Evolutionary conservation across 768 basidiomycete genomes (phyloP), one percentile per base, ranked within the genome.

Genomic region (Tylopilus plumbeoviolaceoides): DNA sequence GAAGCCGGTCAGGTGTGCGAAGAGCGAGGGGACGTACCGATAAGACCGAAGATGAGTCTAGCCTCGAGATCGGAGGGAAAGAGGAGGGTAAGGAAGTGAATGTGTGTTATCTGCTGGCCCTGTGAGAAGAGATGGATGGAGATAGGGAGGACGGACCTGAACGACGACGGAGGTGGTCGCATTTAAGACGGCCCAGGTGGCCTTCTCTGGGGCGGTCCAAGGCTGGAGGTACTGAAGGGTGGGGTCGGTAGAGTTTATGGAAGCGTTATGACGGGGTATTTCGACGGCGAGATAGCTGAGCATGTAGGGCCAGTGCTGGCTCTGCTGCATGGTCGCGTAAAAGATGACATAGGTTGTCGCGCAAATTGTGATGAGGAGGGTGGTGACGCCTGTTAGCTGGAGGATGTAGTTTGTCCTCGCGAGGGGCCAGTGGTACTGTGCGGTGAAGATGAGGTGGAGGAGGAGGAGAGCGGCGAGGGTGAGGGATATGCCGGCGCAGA

Each of bases 341-440:
- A 95, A 75, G 18, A 95, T 78, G 59, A 93, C 80, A 63, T 84
- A 81, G 44, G 95, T 75, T 1, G 88, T 91, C 9, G 90, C 88
- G 44, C 85, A 78, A 49, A 88, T 78, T 15, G 86, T 87, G 33
- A 87, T 78, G 52, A 97, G 79, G 20, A 95, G 83, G 4, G 88
- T 84, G 31, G 80, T 74, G 25, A 94, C 91, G 8, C 90, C 91
- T 3, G 85, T 82, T 12, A 98, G 66, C 67, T 98, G 97, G 31
- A 98, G 82, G 48, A 84, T 76, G 70, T 91, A 99, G 73, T 99
- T 99, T 63, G 90, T 80, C 7, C 86, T 88, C 0, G 94, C 92
- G 38, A 99, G 84, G 1, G 93, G 91, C 80, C 89, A 91, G 69
- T 99, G 97, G 59, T 95, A 98, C 66, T 95, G 92, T 0, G 87